These are phyloP conservation scores for Candida tropicalis DNA, from an alignment of 1,139 yeast genomes.

Conservation along the genomic window DNA sequence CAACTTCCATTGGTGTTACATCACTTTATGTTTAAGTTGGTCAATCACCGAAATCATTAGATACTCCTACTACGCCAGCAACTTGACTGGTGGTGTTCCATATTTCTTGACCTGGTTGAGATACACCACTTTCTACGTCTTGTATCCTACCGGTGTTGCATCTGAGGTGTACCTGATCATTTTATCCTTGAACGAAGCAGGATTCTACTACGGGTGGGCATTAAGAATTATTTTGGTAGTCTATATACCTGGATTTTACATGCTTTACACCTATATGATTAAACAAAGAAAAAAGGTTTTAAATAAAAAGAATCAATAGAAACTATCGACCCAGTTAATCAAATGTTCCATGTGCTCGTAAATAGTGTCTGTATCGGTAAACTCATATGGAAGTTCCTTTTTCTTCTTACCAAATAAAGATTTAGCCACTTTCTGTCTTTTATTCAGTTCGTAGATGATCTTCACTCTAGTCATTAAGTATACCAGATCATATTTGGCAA, in stretches of 20 bases:
- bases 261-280: conserved; percentile 85
- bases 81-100: conserved; percentile 65
- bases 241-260: conserved; percentile 86
- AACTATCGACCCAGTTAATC: conserved; percentile 33
- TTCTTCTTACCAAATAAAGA: conserved; percentile 17
- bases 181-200: conserved; percentile 68
- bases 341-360: conserved; percentile 34
- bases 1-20: conserved; percentile 59
- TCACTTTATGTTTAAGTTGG: conserved; percentile 83
- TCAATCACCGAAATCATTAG: conserved; percentile 86
- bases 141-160: conserved; percentile 90
- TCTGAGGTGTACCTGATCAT: conserved; percentile 77
- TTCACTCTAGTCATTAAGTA: conserved; percentile 34
- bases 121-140: conserved; percentile 77
- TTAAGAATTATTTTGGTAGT: conserved; percentile 61
- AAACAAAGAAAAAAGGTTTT: conserved; percentile 77
- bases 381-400: conserved; percentile 22
- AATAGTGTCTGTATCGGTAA: conserved; percentile 38
- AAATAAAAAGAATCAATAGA: conserved; percentile 20
- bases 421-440: conserved; percentile 18
- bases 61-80: conserved; percentile 80
- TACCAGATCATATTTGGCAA: conserved; percentile 34
- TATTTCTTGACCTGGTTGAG: conserved; percentile 68
- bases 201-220: conserved; percentile 52
- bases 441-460: conserved; percentile 39